Conservation (phyloP, 176 grass and related monocot species). For the Poa annua region DNA sequence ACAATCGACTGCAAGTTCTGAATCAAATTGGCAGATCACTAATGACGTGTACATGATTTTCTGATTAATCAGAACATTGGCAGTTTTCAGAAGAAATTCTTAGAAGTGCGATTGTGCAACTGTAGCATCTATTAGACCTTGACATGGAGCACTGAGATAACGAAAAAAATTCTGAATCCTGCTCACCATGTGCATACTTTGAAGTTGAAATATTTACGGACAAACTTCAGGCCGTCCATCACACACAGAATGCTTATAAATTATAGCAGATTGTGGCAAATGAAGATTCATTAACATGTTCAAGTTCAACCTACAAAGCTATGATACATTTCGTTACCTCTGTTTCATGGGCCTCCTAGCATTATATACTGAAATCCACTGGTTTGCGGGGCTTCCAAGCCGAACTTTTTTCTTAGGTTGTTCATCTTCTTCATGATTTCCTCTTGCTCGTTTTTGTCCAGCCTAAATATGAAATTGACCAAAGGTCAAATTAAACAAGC, state of each 20-base stretch:
- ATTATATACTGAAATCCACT: constrained; percentile 99
- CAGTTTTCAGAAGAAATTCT: not conserved
- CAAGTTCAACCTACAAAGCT: constrained; percentile 13
- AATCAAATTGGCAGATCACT: constrained; percentile 21
- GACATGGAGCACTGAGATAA: constrained; percentile 4
- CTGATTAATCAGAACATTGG: constrained; percentile 19
- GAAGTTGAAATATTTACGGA: constrained; percentile 18
- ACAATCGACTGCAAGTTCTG: not conserved
- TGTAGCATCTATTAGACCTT: constrained; percentile 36
- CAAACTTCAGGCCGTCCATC: constrained; percentile 3
- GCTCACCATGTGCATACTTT: not conserved
- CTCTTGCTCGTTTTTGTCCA: constrained; percentile 94
- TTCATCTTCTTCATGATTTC: constrained; percentile 93
- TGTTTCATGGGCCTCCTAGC: constrained; percentile 96
- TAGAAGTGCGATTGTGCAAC: not conserved
- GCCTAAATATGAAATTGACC: constrained; percentile 59
- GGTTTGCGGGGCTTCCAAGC: constrained; percentile 90
- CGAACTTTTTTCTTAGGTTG: constrained; percentile 98
- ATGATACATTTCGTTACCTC: constrained; percentile 62
- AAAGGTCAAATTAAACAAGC: constrained; percentile 19
- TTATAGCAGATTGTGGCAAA: constrained; percentile 13
- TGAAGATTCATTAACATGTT: constrained; percentile 11
- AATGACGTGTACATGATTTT: constrained; percentile 11
- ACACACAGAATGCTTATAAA: not conserved
- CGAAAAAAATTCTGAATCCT: not conserved